phyloP scores from a whole-genome alignment of 345 rosid genomes.

The Heritiera fomes region DNA sequence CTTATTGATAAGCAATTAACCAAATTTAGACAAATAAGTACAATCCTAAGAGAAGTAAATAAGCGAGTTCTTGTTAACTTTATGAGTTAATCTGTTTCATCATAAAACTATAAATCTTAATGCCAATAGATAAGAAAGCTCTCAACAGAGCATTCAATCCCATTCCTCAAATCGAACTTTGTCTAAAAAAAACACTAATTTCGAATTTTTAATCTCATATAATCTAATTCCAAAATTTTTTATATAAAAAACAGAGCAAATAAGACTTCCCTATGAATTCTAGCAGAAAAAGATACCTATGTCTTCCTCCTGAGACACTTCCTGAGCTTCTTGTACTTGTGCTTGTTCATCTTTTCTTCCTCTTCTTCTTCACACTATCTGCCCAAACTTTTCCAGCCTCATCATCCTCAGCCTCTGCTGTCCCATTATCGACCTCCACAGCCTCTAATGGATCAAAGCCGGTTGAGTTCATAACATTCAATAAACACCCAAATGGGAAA shows the following conservation, averaged over 20 bases:
- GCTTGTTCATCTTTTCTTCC: constrained; percentile 99
- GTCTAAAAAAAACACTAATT: background rate
- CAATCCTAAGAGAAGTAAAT: background rate
- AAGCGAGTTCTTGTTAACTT: background rate
- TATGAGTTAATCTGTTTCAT: background rate
- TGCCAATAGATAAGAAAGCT: background rate
- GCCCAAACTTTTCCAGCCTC: constrained; percentile 50
- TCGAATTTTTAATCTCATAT: background rate
- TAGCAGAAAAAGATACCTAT: constrained; percentile 30
- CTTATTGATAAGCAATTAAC: background rate
- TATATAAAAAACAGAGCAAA: background rate
- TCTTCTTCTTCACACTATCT: constrained; percentile 95
- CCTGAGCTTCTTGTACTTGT: constrained; percentile 78
- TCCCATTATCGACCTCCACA: background rate
- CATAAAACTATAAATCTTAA: background rate
- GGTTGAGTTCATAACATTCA: constrained; percentile 25
- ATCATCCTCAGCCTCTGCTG: constrained; percentile 30
- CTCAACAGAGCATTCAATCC: background rate
- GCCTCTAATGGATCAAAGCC: constrained; percentile 28
- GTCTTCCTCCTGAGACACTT: constrained; percentile 62
- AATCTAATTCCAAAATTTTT: background rate
- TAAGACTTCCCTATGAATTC: constrained; percentile 1
- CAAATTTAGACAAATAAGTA: background rate
- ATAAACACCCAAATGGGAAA: constrained; percentile 36
- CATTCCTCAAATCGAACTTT: too few relatives aligned